Evolutionary conservation across 768 basidiomycete species (phyloP).

Genomic region (Rhodotorula toruloides): DNA sequence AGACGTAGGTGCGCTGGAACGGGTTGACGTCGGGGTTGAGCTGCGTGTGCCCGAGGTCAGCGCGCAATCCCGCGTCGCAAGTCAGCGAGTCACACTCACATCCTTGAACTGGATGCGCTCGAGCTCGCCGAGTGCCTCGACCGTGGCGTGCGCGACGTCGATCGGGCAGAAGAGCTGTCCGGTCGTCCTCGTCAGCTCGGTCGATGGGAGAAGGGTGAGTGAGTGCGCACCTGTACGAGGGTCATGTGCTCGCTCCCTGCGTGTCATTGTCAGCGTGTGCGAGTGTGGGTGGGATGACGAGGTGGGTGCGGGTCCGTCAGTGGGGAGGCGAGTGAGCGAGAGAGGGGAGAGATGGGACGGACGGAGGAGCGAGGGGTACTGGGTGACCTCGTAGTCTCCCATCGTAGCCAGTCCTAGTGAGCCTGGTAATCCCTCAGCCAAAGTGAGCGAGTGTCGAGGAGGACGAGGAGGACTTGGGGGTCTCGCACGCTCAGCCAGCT

Average conservation of each 20-base stretch:
- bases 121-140: slow-evolving; percentile 88
- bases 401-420: not conserved
- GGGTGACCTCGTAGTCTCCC: slow-evolving; percentile 10
- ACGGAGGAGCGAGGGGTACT: slow-evolving; percentile 38
- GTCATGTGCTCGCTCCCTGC: slow-evolving; percentile 39
- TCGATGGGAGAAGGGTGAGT: not conserved
- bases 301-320: not conserved
- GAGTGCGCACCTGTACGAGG: slow-evolving; percentile 26
- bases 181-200: not conserved
- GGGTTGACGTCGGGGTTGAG: slow-evolving; percentile 91
- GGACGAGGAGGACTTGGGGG: not conserved
- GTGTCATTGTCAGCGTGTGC: not conserved
- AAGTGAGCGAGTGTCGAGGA: not conserved
- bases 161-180: slow-evolving; percentile 87
- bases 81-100: slow-evolving; percentile 52
- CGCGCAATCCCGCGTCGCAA: slow-evolving; percentile 11
- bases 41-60: slow-evolving; percentile 49
- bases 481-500: not conserved
- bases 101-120: slow-evolving; percentile 97
- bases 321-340: not conserved
- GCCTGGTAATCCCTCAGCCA: not conserved
- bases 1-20: slow-evolving; percentile 96
- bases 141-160: slow-evolving; percentile 95
- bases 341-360: not conserved
- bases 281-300: slow-evolving; percentile 1